phyloP scores from a whole-genome alignment of 805 yeast species.

The Kodamaea sagamina region DNA sequence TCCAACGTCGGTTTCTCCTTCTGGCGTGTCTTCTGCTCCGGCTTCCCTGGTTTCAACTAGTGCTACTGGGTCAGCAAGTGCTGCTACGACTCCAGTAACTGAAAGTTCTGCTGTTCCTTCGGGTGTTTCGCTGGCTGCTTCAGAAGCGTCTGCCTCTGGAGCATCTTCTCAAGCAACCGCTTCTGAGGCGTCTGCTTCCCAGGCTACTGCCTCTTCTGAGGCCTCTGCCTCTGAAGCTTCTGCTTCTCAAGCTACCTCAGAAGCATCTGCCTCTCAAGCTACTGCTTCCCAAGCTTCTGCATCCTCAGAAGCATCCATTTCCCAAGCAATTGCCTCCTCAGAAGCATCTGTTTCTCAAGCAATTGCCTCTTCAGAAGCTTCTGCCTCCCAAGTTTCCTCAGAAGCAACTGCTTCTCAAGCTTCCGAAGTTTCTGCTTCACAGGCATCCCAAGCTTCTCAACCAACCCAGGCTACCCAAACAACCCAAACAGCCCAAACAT shows the following conservation, averaged over 20 bases:
- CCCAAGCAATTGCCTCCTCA: constrained; percentile 6
- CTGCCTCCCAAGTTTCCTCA: constrained; percentile 7
- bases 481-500: neutral
- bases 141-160: constrained; percentile 6
- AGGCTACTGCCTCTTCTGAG: constrained; percentile 6
- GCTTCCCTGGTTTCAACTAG: no score
- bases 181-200: constrained; percentile 8
- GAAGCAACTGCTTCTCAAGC: constrained; percentile 3
- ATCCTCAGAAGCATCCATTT: constrained; percentile 4
- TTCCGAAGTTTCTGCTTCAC: constrained; percentile 3
- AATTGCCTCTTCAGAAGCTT: neutral
- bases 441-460: neutral
- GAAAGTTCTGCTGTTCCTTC: constrained; percentile 6
- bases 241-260: neutral
- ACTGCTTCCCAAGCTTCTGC: constrained; percentile 5
- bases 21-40: no score
- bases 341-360: constrained; percentile 4
- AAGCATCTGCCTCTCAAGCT: constrained; percentile 1
- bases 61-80: no score
- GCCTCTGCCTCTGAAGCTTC: constrained; percentile 3
- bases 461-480: constrained; percentile 1
- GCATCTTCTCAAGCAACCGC: constrained; percentile 10
- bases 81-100: constrained; percentile 1
- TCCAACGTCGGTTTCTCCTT: no score
- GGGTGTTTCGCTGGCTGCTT: neutral